Evolutionary conservation across 1,284 basidiomycete species (phyloP).

Genomic region (Cutaneotrichosporon sp.): DNA sequence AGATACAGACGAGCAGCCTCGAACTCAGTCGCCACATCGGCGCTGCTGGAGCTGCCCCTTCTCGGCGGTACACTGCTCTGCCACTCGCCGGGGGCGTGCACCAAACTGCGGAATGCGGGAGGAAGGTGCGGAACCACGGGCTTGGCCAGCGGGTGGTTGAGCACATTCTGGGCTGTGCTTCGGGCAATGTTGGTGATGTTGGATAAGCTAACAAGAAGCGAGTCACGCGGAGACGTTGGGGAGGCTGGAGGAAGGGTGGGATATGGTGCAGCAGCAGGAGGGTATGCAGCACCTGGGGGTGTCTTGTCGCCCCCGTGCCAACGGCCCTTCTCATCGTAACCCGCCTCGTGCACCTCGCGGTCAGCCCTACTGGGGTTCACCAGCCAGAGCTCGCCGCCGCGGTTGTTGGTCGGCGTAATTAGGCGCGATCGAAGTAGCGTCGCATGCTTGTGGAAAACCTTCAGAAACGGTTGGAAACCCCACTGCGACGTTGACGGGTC

Average conservation of each 20-base stretch:
- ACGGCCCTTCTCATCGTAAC: constrained; percentile 33
- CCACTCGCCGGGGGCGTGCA: constrained; percentile 69
- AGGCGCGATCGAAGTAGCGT: constrained; percentile 67
- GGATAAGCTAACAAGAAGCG: constrained; percentile 72
- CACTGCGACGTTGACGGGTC: constrained; percentile 35
- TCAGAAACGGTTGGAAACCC: constrained; percentile 69
- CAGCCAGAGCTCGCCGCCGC: constrained; percentile 68
- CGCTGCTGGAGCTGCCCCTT: constrained; percentile 62
- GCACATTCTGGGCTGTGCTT: constrained; percentile 83
- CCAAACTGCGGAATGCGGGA: constrained; percentile 81
- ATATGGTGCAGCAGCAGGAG: constrained; percentile 57
- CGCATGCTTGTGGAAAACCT: constrained; percentile 67
- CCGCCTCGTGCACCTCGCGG: constrained; percentile 71
- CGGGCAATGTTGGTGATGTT: constrained; percentile 84
- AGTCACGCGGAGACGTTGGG: constrained; percentile 40
- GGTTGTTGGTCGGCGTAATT: constrained; percentile 35
- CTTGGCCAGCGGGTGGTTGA: constrained; percentile 89
- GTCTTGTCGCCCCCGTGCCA: background rate
- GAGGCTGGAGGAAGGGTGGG: constrained; percentile 32
- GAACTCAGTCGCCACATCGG: constrained; percentile 65
- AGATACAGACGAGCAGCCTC: constrained; percentile 94
- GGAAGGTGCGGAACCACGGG: constrained; percentile 92
- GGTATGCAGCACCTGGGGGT: constrained; percentile 42
- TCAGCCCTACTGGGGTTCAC: constrained; percentile 87
- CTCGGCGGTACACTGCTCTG: constrained; percentile 56